Percentiles rank a stretch among this genome's conserved stretches.
These are phyloP conservation scores for Colletotrichum paranaense DNA, from an alignment of 2,329 filamentous ascomycete genomes.

Conservation along the genomic window DNA sequence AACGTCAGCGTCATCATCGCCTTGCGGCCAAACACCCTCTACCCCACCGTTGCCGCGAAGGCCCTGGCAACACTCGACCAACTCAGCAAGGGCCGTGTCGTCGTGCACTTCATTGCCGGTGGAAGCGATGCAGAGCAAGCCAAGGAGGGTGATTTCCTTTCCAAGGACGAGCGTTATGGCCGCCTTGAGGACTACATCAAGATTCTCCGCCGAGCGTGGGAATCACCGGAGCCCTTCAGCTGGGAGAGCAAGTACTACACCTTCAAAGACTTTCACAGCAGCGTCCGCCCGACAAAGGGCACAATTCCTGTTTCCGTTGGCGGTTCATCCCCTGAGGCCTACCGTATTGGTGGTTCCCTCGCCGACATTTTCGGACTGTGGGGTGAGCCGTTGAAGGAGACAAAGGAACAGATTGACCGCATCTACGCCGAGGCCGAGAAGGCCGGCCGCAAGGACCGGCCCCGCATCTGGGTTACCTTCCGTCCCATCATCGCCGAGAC, in stretches of 20 bases:
- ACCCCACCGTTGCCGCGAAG: slow-evolving; percentile 72
- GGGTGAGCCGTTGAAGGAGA: slow-evolving; percentile 73
- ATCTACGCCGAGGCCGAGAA: slow-evolving; percentile 69
- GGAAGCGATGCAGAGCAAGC: slow-evolving; percentile 71
- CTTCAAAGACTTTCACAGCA: slow-evolving; percentile 68
- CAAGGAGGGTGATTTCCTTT: slow-evolving; percentile 68
- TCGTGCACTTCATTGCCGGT: slow-evolving; percentile 73
- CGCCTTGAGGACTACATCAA: slow-evolving; percentile 71
- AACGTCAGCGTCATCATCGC: slow-evolving; percentile 72
- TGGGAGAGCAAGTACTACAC: slow-evolving; percentile 70
- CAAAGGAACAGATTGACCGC: slow-evolving; percentile 70
- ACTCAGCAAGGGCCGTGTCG: slow-evolving; percentile 65
- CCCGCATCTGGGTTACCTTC: slow-evolving; percentile 74
- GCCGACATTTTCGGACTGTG: slow-evolving; percentile 73
- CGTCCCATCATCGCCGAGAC: slow-evolving; percentile 71
- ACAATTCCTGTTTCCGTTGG: slow-evolving; percentile 69
- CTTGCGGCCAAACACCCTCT: slow-evolving; percentile 70
- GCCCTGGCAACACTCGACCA: slow-evolving; percentile 71
- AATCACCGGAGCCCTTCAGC: slow-evolving; percentile 67
- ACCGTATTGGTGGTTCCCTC: slow-evolving; percentile 67
- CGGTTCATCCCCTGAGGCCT: slow-evolving; percentile 68
- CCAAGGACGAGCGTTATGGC: slow-evolving; percentile 67
- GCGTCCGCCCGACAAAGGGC: slow-evolving; percentile 63
- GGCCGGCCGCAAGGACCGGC: slow-evolving; percentile 65
- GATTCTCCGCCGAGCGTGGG: slow-evolving; percentile 69